These are phyloP conservation scores for Stylonectria norvegica DNA, from an alignment of 2,329 filamentous ascomycete species.

Conservation along the genomic window DNA sequence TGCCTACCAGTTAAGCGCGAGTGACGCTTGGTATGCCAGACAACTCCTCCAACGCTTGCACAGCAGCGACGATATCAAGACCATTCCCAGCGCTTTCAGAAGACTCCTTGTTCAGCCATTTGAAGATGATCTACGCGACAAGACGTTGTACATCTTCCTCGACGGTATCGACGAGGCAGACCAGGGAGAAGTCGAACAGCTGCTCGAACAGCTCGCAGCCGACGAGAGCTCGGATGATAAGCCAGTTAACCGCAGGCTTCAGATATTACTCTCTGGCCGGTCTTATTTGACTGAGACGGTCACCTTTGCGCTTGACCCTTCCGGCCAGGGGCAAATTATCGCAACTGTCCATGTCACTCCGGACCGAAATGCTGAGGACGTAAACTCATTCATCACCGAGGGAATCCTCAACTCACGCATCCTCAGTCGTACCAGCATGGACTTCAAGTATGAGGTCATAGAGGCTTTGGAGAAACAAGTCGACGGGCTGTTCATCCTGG, in stretches of 20 bases:
- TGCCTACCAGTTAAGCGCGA: slow-evolving; percentile 45
- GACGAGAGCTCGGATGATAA: slow-evolving; percentile 12
- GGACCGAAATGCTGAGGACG: slow-evolving; percentile 41
- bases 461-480: slow-evolving; percentile 40
- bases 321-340: slow-evolving; percentile 29
- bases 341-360: slow-evolving; percentile 42
- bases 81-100: slow-evolving; percentile 42
- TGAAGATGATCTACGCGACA: slow-evolving; percentile 29
- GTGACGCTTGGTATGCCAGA: slow-evolving; percentile 43
- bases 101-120: slow-evolving; percentile 40
- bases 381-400: slow-evolving; percentile 39
- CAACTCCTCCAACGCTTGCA: slow-evolving; percentile 34
- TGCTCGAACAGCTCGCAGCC: slow-evolving; percentile 35
- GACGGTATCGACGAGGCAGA: slow-evolving; percentile 47
- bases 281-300: slow-evolving; percentile 41
- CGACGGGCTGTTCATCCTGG: slow-evolving; percentile 47
- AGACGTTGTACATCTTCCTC: slow-evolving; percentile 41
- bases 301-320: slow-evolving; percentile 32
- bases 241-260: slow-evolving; percentile 25
- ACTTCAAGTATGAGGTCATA: slow-evolving; percentile 38
- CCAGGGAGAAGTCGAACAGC: slow-evolving; percentile 33
- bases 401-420: slow-evolving; percentile 39
- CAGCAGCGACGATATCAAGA: slow-evolving; percentile 41
- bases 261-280: slow-evolving; percentile 41
- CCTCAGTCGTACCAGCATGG: slow-evolving; percentile 30